phyloP scores from a whole-genome alignment of 2,329 filamentous ascomycete genomes.

The Zymoseptoria crescenta region DNA sequence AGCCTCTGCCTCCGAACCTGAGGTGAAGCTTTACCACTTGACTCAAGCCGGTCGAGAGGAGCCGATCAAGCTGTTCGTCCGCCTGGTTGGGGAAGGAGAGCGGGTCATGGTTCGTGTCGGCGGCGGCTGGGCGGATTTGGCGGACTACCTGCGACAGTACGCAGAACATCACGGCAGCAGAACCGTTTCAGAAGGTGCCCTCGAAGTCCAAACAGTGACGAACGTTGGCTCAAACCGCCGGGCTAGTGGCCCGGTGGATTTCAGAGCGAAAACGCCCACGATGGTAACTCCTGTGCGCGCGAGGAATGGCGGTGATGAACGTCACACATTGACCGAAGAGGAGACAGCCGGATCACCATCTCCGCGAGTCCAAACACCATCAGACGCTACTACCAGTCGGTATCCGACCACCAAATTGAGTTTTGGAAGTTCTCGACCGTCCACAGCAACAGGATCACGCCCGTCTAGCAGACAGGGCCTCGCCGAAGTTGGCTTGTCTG shows the following conservation, averaged over 20 bases:
- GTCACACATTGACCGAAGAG: constrained; percentile 9
- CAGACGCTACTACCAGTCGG: neutral
- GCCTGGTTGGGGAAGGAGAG: constrained; percentile 85
- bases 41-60: constrained; percentile 74
- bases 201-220: constrained; percentile 47
- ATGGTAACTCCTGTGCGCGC: neutral
- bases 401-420: constrained; percentile 14
- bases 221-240: constrained; percentile 18
- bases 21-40: constrained; percentile 88
- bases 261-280: constrained; percentile 10
- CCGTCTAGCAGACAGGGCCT: constrained; percentile 17
- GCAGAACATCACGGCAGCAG: constrained; percentile 83
- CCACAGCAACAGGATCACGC: constrained; percentile 18
- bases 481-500: constrained; percentile 14
- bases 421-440: constrained; percentile 18
- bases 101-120: constrained; percentile 97
- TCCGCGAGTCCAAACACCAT: constrained; percentile 1
- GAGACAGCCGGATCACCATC: constrained; percentile 6
- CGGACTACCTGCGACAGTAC: constrained; percentile 90
- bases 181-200: constrained; percentile 45
- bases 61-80: constrained; percentile 90
- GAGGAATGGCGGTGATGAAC: neutral
- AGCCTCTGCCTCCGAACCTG: constrained; percentile 34
- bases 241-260: constrained; percentile 22
- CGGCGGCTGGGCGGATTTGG: constrained; percentile 95